Evolutionary conservation across 2,329 filamentous ascomycete genomes (phyloP), one percentile per base, ranked within the genome.

Genomic region (Penicillium expansum): DNA sequence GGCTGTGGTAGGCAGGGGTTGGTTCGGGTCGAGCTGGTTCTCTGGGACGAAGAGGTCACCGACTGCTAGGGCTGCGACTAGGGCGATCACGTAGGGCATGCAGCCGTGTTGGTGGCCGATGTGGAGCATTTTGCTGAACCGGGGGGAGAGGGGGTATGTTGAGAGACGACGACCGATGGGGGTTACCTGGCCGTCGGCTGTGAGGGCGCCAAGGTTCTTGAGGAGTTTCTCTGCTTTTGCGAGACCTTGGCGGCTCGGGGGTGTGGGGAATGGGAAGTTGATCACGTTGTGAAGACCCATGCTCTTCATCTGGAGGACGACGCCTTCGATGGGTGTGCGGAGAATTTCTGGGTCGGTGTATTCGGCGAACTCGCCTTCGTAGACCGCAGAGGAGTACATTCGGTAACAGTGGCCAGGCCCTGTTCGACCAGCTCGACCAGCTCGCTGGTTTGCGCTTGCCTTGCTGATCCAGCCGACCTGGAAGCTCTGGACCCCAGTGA

Each of bases 381-480:
- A 99, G 0, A 99, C 89, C 0, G 94, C 94, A 13, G 92, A 96
- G 0, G 92, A 97, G 75, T 96, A 99, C 5, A 99, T 77, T 55
- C 92, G 82, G 77, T 97, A 99, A 75, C 93, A 97, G 75, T 99
- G 95, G 8, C 94, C 94, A 1, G 94, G 92, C 0, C 92, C 93
- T 4, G 93, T 99, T 80, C 94, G 88, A 61, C 95, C 94, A 56
- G 94, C 94, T 82, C 94, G 91, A 76, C 94, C 94, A 57, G 91
- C 86, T 71, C 94, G 85, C 75, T 99, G 94, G 63, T 87, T 90
- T 8, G 94, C 93, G 71, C 91, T 96, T 29, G 94, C 94, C 77
- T 99, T 97, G 78, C 92, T 97, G 71, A 97, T 95, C 91, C 93
- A 99, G 39, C 89, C 89, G 52, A 99, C 85, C 67, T 96, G 90